phyloP scores from a whole-genome alignment of 257 asterid species.

The Solanum sitiens region DNA sequence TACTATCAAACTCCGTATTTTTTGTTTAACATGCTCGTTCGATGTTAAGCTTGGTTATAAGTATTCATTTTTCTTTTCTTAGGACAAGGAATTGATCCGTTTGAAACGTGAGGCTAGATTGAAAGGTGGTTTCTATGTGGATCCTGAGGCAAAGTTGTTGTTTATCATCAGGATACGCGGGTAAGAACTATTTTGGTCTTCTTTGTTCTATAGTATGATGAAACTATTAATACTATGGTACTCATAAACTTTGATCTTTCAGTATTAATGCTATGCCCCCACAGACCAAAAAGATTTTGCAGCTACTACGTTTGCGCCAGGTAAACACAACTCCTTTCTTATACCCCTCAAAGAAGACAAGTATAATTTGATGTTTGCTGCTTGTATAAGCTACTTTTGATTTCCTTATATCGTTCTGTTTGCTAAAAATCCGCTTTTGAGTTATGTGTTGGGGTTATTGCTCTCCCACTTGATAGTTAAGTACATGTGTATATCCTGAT shows the following conservation, averaged over 20 bases:
- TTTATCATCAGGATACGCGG: slow-evolving; percentile 49
- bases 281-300: slow-evolving; percentile 39
- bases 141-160: slow-evolving; percentile 43
- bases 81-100: slow-evolving; percentile 38
- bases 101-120: slow-evolving; percentile 57
- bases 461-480: background rate
- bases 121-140: slow-evolving; percentile 57
- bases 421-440: background rate
- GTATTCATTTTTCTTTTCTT: background rate
- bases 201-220: background rate
- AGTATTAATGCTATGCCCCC: slow-evolving; percentile 59
- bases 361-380: background rate
- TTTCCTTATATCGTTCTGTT: background rate
- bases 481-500: background rate
- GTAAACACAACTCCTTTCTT: background rate
- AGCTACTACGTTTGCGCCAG: slow-evolving; percentile 45
- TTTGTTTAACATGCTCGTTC: background rate
- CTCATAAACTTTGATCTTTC: background rate
- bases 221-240: background rate
- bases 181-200: slow-evolving; percentile 6
- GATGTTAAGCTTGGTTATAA: background rate
- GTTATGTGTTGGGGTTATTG: background rate
- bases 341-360: background rate
- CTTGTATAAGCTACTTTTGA: background rate
- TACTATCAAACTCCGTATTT: background rate